A percentile compares a stretch with the other conserved stretches of the same genome.
Evolutionary conservation across 331 rosid genomes (phyloP).

Genomic region (Ulmus americana): DNA sequence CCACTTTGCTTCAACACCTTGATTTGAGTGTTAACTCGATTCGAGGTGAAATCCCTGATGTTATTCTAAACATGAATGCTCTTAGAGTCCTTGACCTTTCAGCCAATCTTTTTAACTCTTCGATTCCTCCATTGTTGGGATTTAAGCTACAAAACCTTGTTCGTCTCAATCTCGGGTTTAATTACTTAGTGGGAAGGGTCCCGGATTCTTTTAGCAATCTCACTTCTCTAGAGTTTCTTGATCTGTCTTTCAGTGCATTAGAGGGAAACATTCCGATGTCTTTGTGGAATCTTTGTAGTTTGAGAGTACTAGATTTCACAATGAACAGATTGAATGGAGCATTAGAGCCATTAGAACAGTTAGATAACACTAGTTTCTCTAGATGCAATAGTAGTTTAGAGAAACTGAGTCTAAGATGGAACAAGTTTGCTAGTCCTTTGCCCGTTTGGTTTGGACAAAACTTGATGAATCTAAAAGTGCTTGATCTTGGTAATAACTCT

Average conservation of each 20-base stretch:
- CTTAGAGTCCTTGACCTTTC: slow-evolving; percentile 22
- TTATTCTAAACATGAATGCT: slow-evolving; percentile 21
- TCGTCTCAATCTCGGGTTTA: slow-evolving; percentile 15
- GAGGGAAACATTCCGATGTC: slow-evolving; percentile 7
- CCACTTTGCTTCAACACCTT: slow-evolving; percentile 12
- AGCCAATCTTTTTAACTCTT: slow-evolving; percentile 13
- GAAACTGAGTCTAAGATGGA: slow-evolving; percentile 18
- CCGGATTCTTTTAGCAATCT: slow-evolving; percentile 12
- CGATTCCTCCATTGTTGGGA: slow-evolving; percentile 28
- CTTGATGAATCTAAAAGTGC: not conserved
- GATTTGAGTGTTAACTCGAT: slow-evolving; percentile 15
- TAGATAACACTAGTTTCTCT: not conserved
- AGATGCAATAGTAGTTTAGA: slow-evolving; percentile 17
- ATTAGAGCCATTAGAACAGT: not conserved
- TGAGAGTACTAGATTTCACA: slow-evolving; percentile 18
- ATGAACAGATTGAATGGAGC: slow-evolving; percentile 10
- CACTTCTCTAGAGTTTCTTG: slow-evolving; percentile 15
- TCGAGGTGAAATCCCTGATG: slow-evolving; percentile 22
- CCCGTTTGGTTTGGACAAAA: slow-evolving; percentile 28
- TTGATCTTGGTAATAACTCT: slow-evolving; percentile 6
- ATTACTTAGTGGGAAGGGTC: slow-evolving; percentile 10
- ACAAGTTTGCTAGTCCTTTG: slow-evolving; percentile 10
- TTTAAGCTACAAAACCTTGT: slow-evolving; percentile 16
- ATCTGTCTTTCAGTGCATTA: slow-evolving; percentile 13
- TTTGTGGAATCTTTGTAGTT: slow-evolving; percentile 19